Percentiles rank a stretch among this genome's conserved stretches.
phyloP scores from a whole-genome alignment of 1,284 basidiomycete species.

The Fomitopsis pinicola region DNA sequence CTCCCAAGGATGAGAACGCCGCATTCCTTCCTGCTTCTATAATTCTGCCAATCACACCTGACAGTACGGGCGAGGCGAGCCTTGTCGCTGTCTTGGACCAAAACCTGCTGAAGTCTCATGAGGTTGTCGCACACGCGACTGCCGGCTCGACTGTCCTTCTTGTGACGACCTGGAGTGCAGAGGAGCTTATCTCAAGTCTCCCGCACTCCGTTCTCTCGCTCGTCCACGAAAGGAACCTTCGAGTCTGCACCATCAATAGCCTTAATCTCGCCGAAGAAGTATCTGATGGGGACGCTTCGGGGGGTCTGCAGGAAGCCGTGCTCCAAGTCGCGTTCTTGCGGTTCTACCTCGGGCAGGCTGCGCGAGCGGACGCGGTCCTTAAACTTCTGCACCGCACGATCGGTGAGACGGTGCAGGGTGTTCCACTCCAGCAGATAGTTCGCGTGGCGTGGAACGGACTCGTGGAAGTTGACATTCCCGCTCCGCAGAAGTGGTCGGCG shows the following conservation, averaged over 20 bases:
- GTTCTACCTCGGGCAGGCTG: slow-evolving; percentile 63
- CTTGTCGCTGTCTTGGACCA: slow-evolving; percentile 72
- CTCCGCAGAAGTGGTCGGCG: slow-evolving; percentile 14
- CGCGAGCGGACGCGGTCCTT: slow-evolving; percentile 47
- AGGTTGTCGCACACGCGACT: slow-evolving; percentile 55
- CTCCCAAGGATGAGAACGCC: slow-evolving; percentile 34
- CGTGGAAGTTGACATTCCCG: slow-evolving; percentile 43
- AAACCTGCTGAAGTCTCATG: slow-evolving; percentile 62
- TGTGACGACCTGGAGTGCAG: slow-evolving; percentile 54
- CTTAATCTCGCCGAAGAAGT: slow-evolving; percentile 27
- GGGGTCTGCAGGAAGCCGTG: slow-evolving; percentile 47
- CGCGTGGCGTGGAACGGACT: slow-evolving; percentile 56
- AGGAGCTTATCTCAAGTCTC: slow-evolving; percentile 56
- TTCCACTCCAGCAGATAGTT: slow-evolving; percentile 44
- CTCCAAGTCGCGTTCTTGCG: slow-evolving; percentile 65
- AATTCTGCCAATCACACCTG: slow-evolving; percentile 46
- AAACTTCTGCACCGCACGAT: slow-evolving; percentile 44
- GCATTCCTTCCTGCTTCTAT: slow-evolving; percentile 44
- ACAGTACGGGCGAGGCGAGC: slow-evolving; percentile 47
- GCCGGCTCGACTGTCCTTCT: slow-evolving; percentile 56
- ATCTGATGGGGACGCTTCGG: slow-evolving; percentile 28
- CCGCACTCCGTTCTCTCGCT: slow-evolving; percentile 37
- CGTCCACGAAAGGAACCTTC: slow-evolving; percentile 46
- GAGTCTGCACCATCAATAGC: slow-evolving; percentile 56
- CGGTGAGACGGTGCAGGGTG: slow-evolving; percentile 37